Base-by-base conservation (phyloP, 345 rosid species). In the Gossypium arboreum region DNA sequence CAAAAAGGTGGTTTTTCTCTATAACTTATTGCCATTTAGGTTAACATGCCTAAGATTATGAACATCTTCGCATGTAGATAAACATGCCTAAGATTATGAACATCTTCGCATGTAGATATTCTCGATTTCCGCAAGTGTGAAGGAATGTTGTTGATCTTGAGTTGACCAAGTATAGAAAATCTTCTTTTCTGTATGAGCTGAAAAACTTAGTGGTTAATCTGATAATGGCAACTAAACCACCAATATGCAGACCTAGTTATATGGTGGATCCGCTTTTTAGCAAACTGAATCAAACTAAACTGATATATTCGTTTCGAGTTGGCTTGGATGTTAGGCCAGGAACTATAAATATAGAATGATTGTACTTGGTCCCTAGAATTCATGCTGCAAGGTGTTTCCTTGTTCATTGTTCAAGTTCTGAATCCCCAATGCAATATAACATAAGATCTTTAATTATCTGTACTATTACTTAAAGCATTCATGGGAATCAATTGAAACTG, bases 1-100 rank as follows among this genome's bases (percentile, higher is more conserved):
- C 82, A 88, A 27, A 90, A 92, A 94, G 98, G 97, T 90, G 78
- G 17, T 41, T 47, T 63, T 22, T 58, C 57, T 20, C 58, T 29
- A 0, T 50, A 24, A n/a, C 50, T 41, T 63, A 25, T 29, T 39
- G 10, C 12, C 18, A 48, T 22, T 50, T 20, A 73, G 58, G 27
- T 60, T 73, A 22, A 59, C 17, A 68, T 47, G 58, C 24, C 25
- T 68, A 15, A 25, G 58, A 25, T 50, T 68, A 41, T 9, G 50
- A 41, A n/a, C 47, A 43, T 18, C n/a, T 60, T 64, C 43, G 17
- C 51, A 18, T 43, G 25, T 43, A 11, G 51, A 65, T 62, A 22
- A 22, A 59, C 24, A 68, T 47, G 58, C 24, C 25, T 68, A 15
- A 25, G 58, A 25, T 50, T 68, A 41, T 9, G 50, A 41, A n/a